A percentile compares a stretch with the other conserved stretches of the same genome.
Conservation (phyloP, 495 filamentous ascomycete genomes). For the Astrothelium macrocarpum region DNA sequence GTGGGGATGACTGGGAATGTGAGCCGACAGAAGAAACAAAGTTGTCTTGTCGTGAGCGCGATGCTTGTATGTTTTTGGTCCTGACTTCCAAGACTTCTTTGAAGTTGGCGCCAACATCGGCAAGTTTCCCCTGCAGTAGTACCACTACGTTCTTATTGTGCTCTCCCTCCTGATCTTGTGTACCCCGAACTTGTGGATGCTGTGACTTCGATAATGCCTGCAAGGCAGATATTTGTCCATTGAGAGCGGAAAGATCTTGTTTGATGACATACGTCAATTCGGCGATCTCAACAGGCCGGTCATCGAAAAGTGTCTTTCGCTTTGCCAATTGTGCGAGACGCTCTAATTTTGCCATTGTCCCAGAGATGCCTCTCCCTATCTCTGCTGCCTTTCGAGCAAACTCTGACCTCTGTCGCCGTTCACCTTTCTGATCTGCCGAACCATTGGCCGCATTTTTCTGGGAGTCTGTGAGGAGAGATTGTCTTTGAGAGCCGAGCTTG, state of each 20-base stretch:
- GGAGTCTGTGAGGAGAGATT: constrained; percentile 66
- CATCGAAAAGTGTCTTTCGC: constrained; percentile 94
- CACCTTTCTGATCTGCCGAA: constrained; percentile 27
- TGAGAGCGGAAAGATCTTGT: constrained; percentile 85
- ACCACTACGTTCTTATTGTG: constrained; percentile 97
- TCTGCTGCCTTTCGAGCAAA: constrained; percentile 84
- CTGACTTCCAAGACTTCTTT: constrained; percentile 95
- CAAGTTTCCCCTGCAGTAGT: constrained; percentile 84
- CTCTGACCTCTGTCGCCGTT: constrained; percentile 48
- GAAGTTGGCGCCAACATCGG: constrained; percentile 89
- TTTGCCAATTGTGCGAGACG: constrained; percentile 88
- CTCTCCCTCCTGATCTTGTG: constrained; percentile 67
- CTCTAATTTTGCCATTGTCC: constrained; percentile 88
- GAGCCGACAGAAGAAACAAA: constrained; percentile 85
- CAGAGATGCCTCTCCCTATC: constrained; percentile 78
- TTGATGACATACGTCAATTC: constrained; percentile 95
- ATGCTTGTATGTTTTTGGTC: constrained; percentile 97
- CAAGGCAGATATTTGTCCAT: constrained; percentile 72
- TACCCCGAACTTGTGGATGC: constrained; percentile 46
- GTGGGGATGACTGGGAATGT: constrained; percentile 49
- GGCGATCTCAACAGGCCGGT: constrained; percentile 91
- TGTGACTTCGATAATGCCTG: constrained; percentile 63
- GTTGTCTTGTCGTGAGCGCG: constrained; percentile 82
- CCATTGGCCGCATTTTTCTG: constrained; percentile 64
- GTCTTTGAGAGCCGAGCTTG: constrained; percentile 66